Conservation (phyloP, 495 filamentous ascomycete genomes). For the Hyaloscypha bicolor region DNA sequence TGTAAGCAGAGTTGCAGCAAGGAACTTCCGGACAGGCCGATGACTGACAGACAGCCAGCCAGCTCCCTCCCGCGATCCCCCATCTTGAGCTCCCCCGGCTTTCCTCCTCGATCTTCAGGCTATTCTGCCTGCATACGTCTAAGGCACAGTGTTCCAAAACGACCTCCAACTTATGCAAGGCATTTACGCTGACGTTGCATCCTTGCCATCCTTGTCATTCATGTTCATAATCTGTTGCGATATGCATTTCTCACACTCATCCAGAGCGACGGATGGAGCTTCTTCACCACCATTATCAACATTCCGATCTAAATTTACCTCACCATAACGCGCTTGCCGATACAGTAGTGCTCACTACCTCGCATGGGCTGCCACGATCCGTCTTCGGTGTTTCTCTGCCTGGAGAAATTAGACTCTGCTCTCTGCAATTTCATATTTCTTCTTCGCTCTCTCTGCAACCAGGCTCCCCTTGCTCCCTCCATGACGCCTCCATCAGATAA, state of each 20-base stretch:
- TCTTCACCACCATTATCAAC: neutral
- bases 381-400: slow-evolving; percentile 21
- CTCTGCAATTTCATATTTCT: neutral
- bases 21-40: too few species aligned
- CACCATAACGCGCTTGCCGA: neutral
- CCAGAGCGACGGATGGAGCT: neutral
- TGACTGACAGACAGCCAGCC: too few species aligned
- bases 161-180: neutral
- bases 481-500: slow-evolving; percentile 7
- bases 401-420: neutral
- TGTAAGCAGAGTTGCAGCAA: too few species aligned
- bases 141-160: too few species aligned
- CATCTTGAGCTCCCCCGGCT: too few species aligned
- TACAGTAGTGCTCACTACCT: neutral
- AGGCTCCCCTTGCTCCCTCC: neutral
- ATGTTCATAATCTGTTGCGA: neutral
- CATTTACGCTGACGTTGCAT: neutral
- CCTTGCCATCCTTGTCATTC: too few species aligned
- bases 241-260: neutral
- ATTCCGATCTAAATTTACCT: neutral
- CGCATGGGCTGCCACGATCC: slow-evolving; percentile 9
- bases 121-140: too few species aligned
- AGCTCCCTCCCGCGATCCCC: too few species aligned
- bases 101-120: too few species aligned
- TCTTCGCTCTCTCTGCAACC: neutral